Conservation (phyloP, 768 basidiomycete genomes). For the Thelephora ganbajun region DNA sequence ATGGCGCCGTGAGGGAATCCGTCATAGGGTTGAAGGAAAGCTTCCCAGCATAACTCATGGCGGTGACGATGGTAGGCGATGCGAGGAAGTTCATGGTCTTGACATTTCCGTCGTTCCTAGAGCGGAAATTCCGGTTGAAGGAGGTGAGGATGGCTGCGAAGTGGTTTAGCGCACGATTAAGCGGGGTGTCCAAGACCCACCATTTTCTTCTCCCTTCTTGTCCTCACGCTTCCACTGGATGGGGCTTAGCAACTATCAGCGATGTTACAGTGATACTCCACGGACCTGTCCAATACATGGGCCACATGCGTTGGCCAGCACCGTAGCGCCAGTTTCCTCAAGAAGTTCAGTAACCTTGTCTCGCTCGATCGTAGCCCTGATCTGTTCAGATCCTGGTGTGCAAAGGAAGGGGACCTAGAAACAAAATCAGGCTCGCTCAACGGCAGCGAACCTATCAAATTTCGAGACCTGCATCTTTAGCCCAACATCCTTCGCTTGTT, state of each 20-base stretch:
- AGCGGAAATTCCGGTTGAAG: slow-evolving; percentile 94
- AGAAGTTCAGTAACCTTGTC: slow-evolving; percentile 75
- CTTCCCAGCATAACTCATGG: slow-evolving; percentile 91
- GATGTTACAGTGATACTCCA: slow-evolving; percentile 2
- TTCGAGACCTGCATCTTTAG: slow-evolving; percentile 52
- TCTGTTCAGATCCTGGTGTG: slow-evolving; percentile 89
- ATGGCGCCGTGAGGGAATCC: slow-evolving; percentile 51
- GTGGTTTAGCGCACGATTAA: slow-evolving; percentile 1
- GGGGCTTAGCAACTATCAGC: not conserved
- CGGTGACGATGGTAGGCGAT: slow-evolving; percentile 93
- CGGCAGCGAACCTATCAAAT: not conserved
- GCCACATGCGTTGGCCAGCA: slow-evolving; percentile 95
- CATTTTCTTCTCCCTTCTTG: slow-evolving; percentile 81
- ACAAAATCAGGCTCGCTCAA: not conserved
- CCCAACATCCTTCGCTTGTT: slow-evolving; percentile 78
- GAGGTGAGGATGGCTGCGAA: slow-evolving; percentile 81
- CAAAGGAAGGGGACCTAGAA: slow-evolving; percentile 68
- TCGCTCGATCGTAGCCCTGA: slow-evolving; percentile 93
- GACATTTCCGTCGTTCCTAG: slow-evolving; percentile 90
- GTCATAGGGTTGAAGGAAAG: slow-evolving; percentile 88
- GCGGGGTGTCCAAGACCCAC: slow-evolving; percentile 25
- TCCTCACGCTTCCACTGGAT: slow-evolving; percentile 85
- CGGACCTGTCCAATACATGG: slow-evolving; percentile 92
- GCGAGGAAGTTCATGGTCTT: slow-evolving; percentile 97
- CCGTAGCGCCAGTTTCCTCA: slow-evolving; percentile 83